Conservation (phyloP, 2,329 filamentous ascomycete genomes). For the Coniochaeta hoffmannii region DNA sequence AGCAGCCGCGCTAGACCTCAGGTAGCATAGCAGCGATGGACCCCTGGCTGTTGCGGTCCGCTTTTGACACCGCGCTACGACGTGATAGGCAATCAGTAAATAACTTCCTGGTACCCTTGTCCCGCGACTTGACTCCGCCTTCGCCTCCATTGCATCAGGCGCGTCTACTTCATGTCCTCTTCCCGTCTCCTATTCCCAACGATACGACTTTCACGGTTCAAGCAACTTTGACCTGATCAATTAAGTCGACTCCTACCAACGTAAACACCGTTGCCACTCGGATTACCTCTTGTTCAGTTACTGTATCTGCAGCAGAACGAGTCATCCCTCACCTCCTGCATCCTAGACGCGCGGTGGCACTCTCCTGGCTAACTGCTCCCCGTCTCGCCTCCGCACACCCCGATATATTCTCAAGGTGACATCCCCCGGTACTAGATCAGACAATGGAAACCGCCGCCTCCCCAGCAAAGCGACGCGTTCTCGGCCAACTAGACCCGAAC, state of each 20-base stretch:
- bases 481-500: constrained; percentile 39
- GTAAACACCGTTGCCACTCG: too few relatives aligned
- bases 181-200: background rate
- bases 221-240: background rate
- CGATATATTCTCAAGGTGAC: too few relatives aligned
- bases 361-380: background rate
- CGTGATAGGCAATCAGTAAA: constrained; percentile 1
- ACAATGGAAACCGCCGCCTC: constrained; percentile 17
- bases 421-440: background rate
- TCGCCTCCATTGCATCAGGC: background rate
- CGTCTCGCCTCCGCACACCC: background rate
- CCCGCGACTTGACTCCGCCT: constrained; percentile 2
- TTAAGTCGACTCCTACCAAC: too few relatives aligned
- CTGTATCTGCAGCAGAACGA: background rate
- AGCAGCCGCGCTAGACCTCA: background rate
- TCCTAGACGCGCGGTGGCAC: background rate
- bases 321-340: background rate
- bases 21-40: background rate
- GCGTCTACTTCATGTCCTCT: background rate
- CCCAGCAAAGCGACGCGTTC: constrained; percentile 40
- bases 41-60: background rate
- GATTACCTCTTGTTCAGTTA: background rate
- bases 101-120: constrained; percentile 1
- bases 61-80: background rate
- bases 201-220: background rate